Evolutionary conservation across 2,329 filamentous ascomycete genomes (phyloP).

Genomic region (Diaporthe citri): DNA sequence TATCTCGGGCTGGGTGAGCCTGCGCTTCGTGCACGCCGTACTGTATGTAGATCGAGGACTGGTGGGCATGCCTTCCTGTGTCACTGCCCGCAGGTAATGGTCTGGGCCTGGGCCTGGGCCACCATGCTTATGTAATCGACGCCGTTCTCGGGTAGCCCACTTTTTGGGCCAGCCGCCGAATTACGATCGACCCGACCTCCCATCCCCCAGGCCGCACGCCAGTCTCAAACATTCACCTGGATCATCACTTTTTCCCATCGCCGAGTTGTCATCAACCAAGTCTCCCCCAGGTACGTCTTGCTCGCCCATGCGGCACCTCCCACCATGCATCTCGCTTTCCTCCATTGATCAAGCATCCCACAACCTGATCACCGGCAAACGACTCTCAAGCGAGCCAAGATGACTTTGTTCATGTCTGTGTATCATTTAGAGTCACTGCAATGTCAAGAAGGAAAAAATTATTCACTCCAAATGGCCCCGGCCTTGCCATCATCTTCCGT

Average conservation of each 20-base stretch:
- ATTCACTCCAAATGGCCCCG: background rate
- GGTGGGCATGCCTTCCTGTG: background rate
- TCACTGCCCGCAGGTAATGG: background rate
- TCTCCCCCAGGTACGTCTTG: slow-evolving; percentile 37
- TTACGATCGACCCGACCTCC: slow-evolving; percentile 24
- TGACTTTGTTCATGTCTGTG: slow-evolving; percentile 25
- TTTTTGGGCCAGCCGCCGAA: slow-evolving; percentile 24
- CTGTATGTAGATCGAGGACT: no score
- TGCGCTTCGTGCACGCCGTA: background rate
- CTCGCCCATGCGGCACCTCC: slow-evolving; percentile 13
- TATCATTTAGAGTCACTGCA: slow-evolving; percentile 26
- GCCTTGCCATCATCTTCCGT: background rate
- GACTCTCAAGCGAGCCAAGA: slow-evolving; percentile 11
- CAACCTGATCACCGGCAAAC: slow-evolving; percentile 13
- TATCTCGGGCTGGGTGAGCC: background rate
- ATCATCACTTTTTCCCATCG: slow-evolving; percentile 40
- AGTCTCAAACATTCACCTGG: slow-evolving; percentile 33
- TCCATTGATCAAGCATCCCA: slow-evolving; percentile 14
- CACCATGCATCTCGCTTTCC: slow-evolving; percentile 3
- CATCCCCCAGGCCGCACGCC: slow-evolving; percentile 23
- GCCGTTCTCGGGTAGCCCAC: slow-evolving; percentile 3
- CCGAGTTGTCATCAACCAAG: slow-evolving; percentile 34
- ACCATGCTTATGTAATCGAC: background rate
- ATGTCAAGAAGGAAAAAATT: slow-evolving; percentile 23
- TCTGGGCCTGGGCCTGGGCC: background rate